phyloP scores from a whole-genome alignment of 2,329 filamentous ascomycete species.

The Pyricularia sp. region DNA sequence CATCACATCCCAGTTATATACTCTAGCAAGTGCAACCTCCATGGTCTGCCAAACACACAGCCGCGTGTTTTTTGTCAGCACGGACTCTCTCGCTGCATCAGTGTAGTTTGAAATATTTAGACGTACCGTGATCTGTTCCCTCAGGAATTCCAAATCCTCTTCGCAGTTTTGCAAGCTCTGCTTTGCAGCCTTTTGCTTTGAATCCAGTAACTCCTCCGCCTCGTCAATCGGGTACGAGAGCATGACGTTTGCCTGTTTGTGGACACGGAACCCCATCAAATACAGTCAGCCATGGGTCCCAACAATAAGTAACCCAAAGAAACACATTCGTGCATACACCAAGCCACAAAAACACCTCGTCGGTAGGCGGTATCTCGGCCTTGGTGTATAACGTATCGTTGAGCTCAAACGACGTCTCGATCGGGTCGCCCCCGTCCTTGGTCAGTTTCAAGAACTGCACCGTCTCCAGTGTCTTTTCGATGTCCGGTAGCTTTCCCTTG shows the following conservation, averaged over 20 bases:
- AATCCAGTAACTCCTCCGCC: conserved; percentile 67
- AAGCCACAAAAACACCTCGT: conserved; percentile 97
- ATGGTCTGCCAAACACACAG: conserved; percentile 58
- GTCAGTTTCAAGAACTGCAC: conserved; percentile 66
- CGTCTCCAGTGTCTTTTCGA: conserved; percentile 89
- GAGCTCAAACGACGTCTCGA: conserved; percentile 90
- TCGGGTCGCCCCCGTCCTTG: conserved; percentile 41
- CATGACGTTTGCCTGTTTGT: conserved; percentile 81
- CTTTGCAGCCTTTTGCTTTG: conserved; percentile 73
- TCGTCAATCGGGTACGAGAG: conserved; percentile 86
- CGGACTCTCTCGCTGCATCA: background rate
- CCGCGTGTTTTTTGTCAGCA: background rate
- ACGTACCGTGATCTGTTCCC: conserved; percentile 89
- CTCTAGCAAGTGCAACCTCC: conserved; percentile 89
- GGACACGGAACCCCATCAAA: background rate
- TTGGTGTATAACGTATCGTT: conserved; percentile 94
- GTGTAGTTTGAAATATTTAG: background rate
- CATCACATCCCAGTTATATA: conserved; percentile 99
- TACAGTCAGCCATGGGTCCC: background rate
- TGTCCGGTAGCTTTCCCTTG: conserved; percentile 93
- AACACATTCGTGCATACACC: conserved; percentile 69
- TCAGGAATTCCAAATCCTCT: conserved; percentile 89
- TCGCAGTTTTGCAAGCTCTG: conserved; percentile 79
- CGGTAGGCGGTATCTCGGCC: conserved; percentile 69
- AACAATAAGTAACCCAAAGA: conserved; percentile 59